phyloP scores from a whole-genome alignment of 2,329 filamentous ascomycete species.

The Davidsoniella virescens region DNA sequence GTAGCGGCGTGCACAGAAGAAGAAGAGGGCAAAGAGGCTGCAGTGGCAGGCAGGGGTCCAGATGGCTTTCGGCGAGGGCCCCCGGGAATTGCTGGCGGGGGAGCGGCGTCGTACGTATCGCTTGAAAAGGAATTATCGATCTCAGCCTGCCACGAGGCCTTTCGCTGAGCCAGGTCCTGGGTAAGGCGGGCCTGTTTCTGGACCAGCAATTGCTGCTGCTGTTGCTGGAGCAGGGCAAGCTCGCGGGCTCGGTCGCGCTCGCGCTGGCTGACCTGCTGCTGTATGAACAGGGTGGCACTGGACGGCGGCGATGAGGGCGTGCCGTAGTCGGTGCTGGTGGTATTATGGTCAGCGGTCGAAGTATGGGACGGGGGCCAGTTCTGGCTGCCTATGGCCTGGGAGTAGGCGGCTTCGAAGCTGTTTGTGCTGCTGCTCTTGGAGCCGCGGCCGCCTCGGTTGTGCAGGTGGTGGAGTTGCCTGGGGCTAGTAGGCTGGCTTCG shows the following conservation, averaged over 20 bases:
- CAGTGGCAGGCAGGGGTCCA: constrained; percentile 21
- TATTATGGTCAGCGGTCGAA: background rate
- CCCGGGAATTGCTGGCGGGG: constrained; percentile 67
- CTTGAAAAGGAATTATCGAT: constrained; percentile 31
- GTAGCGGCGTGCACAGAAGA: constrained; percentile 2
- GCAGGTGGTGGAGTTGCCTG: constrained; percentile 24
- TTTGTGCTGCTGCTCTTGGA: constrained; percentile 60
- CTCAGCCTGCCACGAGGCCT: constrained; percentile 30
- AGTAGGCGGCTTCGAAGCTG: constrained; percentile 45
- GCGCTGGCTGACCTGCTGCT: constrained; percentile 6
- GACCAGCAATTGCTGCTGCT: constrained; percentile 5
- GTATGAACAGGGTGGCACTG: constrained; percentile 3
- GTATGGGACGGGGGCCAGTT: constrained; percentile 29
- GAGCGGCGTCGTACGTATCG: constrained; percentile 58
- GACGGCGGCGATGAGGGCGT: constrained; percentile 2
- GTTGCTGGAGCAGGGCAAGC: background rate
- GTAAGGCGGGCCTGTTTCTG: constrained; percentile 5
- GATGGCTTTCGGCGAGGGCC: constrained; percentile 45
- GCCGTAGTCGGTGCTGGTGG: constrained; percentile 4
- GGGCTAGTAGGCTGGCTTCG: constrained; percentile 29
- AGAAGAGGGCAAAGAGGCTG: constrained; percentile 15
- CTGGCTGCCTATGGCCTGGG: constrained; percentile 35
- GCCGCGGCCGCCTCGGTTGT: constrained; percentile 42
- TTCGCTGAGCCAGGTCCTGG: constrained; percentile 16
- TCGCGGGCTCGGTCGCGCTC: constrained; percentile 6